Conservation (phyloP, 2,329 filamentous ascomycete species). For the Nemania diffusa region DNA sequence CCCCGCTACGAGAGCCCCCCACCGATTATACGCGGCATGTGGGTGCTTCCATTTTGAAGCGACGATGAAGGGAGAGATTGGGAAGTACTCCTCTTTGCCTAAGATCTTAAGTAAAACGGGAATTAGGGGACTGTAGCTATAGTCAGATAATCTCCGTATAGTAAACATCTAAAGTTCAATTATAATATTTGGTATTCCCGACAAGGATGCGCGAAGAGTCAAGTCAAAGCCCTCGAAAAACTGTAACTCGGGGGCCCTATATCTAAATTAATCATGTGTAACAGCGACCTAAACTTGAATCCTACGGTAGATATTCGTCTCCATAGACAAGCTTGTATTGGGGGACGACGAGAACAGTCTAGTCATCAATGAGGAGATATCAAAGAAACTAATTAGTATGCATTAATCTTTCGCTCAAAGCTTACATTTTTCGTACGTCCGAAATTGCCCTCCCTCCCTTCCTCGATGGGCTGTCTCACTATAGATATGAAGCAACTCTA, state of each 20-base stretch:
- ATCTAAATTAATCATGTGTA: background rate
- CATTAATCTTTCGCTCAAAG: background rate
- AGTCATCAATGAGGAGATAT: conserved; percentile 4
- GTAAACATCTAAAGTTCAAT: background rate
- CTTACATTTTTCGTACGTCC: background rate
- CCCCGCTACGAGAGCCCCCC: background rate
- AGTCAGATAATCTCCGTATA: conserved; percentile 1
- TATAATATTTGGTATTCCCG: conserved; percentile 13
- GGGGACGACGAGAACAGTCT: conserved; percentile 14
- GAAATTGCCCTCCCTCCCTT: background rate
- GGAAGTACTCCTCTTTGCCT: conserved; percentile 11
- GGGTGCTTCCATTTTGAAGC: conserved; percentile 9
- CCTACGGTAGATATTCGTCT: conserved; percentile 23
- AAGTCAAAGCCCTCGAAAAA: conserved; percentile 17
- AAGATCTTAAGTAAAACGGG: conserved; percentile 3
- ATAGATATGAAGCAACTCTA: conserved; percentile 11
- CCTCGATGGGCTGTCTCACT: conserved; percentile 3
- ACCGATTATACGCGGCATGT: background rate
- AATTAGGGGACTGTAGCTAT: conserved; percentile 5
- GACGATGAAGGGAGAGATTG: conserved; percentile 11
- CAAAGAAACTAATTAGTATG: conserved; percentile 20
- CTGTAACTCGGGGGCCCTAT: conserved; percentile 1
- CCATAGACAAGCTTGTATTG: conserved; percentile 10
- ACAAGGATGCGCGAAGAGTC: conserved; percentile 5
- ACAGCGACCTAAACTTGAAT: background rate